These are phyloP conservation scores for Plantago major DNA, from an alignment of 257 asterid species.

Conservation along the genomic window DNA sequence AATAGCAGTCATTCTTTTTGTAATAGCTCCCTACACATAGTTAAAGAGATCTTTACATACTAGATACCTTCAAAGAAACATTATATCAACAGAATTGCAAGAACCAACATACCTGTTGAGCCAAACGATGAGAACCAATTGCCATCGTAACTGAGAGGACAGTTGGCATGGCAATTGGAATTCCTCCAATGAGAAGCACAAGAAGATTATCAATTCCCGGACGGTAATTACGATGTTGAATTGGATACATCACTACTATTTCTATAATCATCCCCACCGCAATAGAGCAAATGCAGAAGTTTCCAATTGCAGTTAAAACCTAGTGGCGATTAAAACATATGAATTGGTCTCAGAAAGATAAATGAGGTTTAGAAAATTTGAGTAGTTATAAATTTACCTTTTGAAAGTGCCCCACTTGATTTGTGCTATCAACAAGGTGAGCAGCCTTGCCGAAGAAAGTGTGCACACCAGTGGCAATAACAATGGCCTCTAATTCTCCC, in stretches of 20 bases:
- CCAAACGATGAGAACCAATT: conserved; percentile 93
- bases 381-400: conserved; percentile 43
- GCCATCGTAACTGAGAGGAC: conserved; percentile 99
- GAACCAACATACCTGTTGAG: conserved; percentile 70
- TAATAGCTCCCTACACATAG: conserved; percentile 78
- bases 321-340: conserved; percentile 15
- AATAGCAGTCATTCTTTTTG: conserved; percentile 97
- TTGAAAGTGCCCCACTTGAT: conserved; percentile 97
- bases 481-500: conserved; percentile 89
- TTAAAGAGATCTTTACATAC: conserved; percentile 9
- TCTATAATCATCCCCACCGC: conserved; percentile 96
- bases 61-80: neutral
- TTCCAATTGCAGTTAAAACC: conserved; percentile 97
- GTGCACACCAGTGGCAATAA: conserved; percentile 94
- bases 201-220: conserved; percentile 99
- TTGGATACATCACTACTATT: conserved; percentile 92
- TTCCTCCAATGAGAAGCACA: conserved; percentile 95
- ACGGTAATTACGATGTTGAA: conserved; percentile 80
- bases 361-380: neutral
- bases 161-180: conserved; percentile 99
- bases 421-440: conserved; percentile 88
- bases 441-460: conserved; percentile 98
- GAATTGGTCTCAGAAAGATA: neutral
- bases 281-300: conserved; percentile 95
- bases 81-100: conserved; percentile 10